Evolutionary conservation across 1,284 basidiomycete species (phyloP), one percentile per base, ranked within the genome.

Genomic region (Stygiomarasmius scandens): DNA sequence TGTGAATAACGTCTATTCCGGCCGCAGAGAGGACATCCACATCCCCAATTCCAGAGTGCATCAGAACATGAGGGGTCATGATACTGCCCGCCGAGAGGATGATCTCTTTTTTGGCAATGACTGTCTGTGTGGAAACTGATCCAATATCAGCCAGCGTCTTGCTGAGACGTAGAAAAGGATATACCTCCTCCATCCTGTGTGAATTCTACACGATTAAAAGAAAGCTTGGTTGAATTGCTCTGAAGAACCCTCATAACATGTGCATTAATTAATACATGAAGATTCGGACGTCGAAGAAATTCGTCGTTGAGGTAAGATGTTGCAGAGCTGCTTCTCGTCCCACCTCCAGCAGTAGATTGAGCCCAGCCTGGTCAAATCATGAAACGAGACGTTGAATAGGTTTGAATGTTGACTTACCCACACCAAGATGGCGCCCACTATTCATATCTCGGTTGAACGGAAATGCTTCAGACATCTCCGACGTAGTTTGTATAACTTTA

Each of bases 21-120:
- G 72, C 62, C 1, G 61, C 49, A 1, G 51, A 47, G 2, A 74
- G 66, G 11, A 66, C 54, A 5, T 56, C 44, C 0, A 64, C 56
- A 50, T 71, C 67, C 9, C 74, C 72, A 51, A 74, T 69, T 43
- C 74, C 73, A 14, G 73, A 73, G 5, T 70, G 66, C 55, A 72
- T 66, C 3, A 76, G 66, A 8, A 75, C 59, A 2, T 69, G 68
- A 3, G 72, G 71, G 0, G 72, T 68, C 25, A 55, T 56, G 20
- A 63, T 56, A 2, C 54, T 50, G 9, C 66, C 70, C 3, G 69
- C 70, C 10, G 69, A 63, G 10, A 73, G 57, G 11, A 73, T 65
- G 16, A 71, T 61, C 53, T 73, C 70, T 8, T 62, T 63, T 16
- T 50, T 60, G 3, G 66, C 65, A 10, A 25, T 47, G 45, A 65